These are phyloP conservation scores for Helianthus annuus DNA, from an alignment of 129 eudicot genomes.

Conservation along the genomic window DNA sequence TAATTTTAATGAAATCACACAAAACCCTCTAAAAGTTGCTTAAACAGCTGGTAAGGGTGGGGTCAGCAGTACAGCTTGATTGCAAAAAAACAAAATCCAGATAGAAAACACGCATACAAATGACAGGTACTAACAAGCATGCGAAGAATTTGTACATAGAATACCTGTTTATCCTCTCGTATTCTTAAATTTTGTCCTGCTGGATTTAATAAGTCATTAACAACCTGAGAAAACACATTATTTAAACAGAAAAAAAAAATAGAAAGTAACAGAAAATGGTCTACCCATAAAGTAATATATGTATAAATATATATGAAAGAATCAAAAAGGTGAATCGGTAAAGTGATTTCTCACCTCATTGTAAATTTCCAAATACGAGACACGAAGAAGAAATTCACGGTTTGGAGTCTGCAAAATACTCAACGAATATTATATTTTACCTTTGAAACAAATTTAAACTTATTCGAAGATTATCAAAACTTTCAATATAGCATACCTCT, in stretches of 20 bases:
- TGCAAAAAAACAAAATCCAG: too few species aligned
- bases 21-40: too few species aligned
- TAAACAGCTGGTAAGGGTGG: too few species aligned
- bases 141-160: conserved; percentile 11
- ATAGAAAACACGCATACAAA: neutral
- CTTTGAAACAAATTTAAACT: conserved; percentile 18
- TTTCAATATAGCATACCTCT: conserved; percentile 58
- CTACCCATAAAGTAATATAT: too few species aligned
- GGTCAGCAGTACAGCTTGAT: neutral
- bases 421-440: conserved; percentile 1
- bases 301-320: too few species aligned
- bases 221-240: conserved; percentile 58
- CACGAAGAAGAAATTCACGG: conserved; percentile 94
- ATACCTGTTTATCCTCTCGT: conserved; percentile 91
- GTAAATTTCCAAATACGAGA: conserved; percentile 95
- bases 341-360: conserved; percentile 70
- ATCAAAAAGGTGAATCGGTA: neutral
- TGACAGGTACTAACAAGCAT: conserved; percentile 10
- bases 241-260: neutral
- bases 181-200: conserved; percentile 90
- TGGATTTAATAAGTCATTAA: conserved; percentile 94
- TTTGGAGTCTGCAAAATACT: conserved; percentile 74
- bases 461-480: conserved; percentile 7
- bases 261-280: conserved; percentile 7
- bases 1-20: too few species aligned